Conservation (phyloP, 345 rosid genomes). For the Lumnitzera littorea region DNA sequence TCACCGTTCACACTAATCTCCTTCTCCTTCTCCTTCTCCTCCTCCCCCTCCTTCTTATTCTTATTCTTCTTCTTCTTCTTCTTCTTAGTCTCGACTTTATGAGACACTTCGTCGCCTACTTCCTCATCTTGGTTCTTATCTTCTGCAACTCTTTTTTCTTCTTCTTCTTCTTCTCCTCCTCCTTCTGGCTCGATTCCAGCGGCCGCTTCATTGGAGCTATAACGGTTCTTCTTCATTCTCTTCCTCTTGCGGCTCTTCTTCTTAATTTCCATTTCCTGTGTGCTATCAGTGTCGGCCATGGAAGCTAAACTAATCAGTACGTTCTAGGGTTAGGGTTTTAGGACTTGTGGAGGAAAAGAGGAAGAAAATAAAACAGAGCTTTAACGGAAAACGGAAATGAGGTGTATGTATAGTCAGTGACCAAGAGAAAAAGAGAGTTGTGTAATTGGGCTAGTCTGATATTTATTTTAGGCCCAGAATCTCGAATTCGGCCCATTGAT, state of each 20-base stretch:
- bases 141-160: background rate
- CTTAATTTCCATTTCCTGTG: background rate
- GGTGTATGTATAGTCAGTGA: too few species aligned
- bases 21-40: background rate
- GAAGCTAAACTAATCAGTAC: background rate
- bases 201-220: background rate
- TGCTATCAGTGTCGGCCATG: conserved; percentile 7
- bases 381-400: too few species aligned
- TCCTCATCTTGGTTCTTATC: background rate
- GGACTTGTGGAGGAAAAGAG: too few species aligned
- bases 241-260: conserved; percentile 6
- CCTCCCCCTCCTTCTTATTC: background rate
- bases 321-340: too few species aligned
- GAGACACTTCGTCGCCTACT: conserved; percentile 2
- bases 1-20: background rate
- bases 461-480: too few species aligned
- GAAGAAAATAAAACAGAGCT: too few species aligned
- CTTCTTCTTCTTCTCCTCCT: conserved; percentile 1
- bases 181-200: background rate
- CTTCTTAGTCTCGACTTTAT: conserved; percentile 3
- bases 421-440: too few species aligned
- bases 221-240: conserved; percentile 2
- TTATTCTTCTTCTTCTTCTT: conserved; percentile 4
- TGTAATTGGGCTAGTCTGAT: too few species aligned
- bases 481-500: too few species aligned